These are phyloP conservation scores for Aspergillus felis DNA, from an alignment of 2,329 filamentous ascomycete species.

Conservation along the genomic window DNA sequence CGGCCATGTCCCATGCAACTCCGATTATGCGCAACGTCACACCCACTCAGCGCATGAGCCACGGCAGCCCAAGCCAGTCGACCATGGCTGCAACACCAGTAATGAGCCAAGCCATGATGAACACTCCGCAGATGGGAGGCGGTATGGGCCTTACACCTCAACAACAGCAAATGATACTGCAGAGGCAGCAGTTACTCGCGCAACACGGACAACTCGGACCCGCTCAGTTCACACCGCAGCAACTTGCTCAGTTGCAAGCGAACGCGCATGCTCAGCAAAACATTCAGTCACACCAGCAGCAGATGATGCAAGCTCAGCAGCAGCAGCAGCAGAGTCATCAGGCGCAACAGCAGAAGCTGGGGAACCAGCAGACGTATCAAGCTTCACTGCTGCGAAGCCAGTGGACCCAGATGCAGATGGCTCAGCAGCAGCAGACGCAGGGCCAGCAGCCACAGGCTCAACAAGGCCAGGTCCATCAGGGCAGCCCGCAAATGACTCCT, in stretches of 20 bases:
- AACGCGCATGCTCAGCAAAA: conserved; percentile 46
- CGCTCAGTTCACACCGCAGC: conserved; percentile 38
- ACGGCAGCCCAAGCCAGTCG: conserved; percentile 43
- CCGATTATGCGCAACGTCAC: conserved; percentile 47
- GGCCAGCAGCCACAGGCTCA: conserved; percentile 18
- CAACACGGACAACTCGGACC: conserved; percentile 34
- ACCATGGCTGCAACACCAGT: conserved; percentile 43
- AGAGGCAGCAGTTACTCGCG: conserved; percentile 37
- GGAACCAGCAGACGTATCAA: conserved; percentile 34
- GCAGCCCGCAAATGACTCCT: conserved; percentile 31
- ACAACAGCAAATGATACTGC: conserved; percentile 38
- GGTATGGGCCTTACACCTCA: conserved; percentile 37
- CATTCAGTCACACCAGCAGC: conserved; percentile 41
- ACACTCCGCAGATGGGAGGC: conserved; percentile 37
- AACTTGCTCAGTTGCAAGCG: conserved; percentile 40
- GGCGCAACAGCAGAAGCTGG: conserved; percentile 25
- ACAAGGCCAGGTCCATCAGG: conserved; percentile 28
- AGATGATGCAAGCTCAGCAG: conserved; percentile 36
- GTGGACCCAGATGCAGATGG: conserved; percentile 36
- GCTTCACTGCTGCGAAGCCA: conserved; percentile 37
- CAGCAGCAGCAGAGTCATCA: conserved; percentile 33
- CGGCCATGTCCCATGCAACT: conserved; percentile 45
- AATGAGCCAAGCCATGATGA: conserved; percentile 42
- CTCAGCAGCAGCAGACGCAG: conserved; percentile 30
- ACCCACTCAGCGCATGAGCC: conserved; percentile 44